Base-by-base conservation (phyloP, 1,284 basidiomycete species). In the Cystobasidium sp. region DNA sequence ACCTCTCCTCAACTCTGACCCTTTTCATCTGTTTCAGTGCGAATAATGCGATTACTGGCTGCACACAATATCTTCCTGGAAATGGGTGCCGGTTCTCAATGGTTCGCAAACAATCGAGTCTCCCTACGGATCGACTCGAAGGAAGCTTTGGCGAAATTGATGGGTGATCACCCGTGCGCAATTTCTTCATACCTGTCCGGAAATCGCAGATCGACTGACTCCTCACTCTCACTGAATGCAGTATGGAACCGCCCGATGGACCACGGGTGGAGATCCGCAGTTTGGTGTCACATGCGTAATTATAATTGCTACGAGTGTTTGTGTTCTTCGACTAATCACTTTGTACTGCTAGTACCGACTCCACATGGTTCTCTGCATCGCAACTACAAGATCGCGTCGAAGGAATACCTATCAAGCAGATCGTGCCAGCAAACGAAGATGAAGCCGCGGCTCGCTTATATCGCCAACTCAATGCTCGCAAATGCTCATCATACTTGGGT, bases 51-150 rank as follows among this genome's bases (percentile, higher is more conserved):
- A 12, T 22, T 73, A 10, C 70, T 73, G 12, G 63, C 63, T 31
- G 62, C 70, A 10, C 70, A 73, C 20, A 73, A 73, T 49, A 66
- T 73, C 51, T 73, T 73, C 43, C 63, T 73, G 14, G 70, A 73
- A 41, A 73, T 73, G 70, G 70, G 70, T 24, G 44, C 62, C 22
- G 70, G 70, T 4, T 58, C 70, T 7, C 63, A 65, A 59, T 73
- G 70, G 70, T 73, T 73, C 46, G 70, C 70, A 31, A 73, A 73
- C 44, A 73, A 73, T 53, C 70, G 70, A 14, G 70, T 73, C 20
- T 73, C 70, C 3, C 31, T 73, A 20, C 70, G 70, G 6, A 41
- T 73, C 7, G 70, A 73, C 20, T 73, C 70, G 6, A 73, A 73
- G 37, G 70, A 73, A 41, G 59, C 70, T 49, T 44, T 73, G 16